These are phyloP conservation scores for Mallotus nudiflorus DNA, from an alignment of 345 rosid species.

Conservation along the genomic window DNA sequence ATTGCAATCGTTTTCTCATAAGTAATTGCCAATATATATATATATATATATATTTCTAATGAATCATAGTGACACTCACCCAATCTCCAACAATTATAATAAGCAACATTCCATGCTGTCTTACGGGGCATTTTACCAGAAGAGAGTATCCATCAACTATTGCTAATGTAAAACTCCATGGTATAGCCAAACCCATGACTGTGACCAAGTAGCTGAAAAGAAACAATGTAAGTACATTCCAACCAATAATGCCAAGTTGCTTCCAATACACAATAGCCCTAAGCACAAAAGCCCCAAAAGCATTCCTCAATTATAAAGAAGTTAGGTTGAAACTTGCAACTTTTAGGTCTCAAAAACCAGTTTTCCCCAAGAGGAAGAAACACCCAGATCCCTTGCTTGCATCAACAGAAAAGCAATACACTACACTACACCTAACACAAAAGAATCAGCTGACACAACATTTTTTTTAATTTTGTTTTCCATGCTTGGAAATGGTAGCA, in stretches of 20 bases:
- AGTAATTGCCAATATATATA: neutral
- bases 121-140: conserved; percentile 59
- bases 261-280: no score
- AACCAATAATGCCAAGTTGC: no score
- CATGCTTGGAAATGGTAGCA: neutral
- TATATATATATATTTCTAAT: neutral
- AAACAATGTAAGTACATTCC: no score
- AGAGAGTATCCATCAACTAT: conserved; percentile 78
- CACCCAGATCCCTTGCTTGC: no score
- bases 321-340: no score
- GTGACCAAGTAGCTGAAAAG: conserved; percentile 73
- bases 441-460: neutral
- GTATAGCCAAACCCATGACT: conserved; percentile 83
- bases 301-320: no score
- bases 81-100: conserved; percentile 77
- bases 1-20: neutral
- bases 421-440: no score
- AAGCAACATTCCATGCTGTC: conserved; percentile 55
- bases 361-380: no score
- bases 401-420: no score
- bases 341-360: no score
- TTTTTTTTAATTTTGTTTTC: neutral
- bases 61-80: conserved; percentile 36
- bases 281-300: no score
- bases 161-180: conserved; percentile 83